Conservation (phyloP, 768 basidiomycete species). For the Peribolospora kevripleyi region DNA sequence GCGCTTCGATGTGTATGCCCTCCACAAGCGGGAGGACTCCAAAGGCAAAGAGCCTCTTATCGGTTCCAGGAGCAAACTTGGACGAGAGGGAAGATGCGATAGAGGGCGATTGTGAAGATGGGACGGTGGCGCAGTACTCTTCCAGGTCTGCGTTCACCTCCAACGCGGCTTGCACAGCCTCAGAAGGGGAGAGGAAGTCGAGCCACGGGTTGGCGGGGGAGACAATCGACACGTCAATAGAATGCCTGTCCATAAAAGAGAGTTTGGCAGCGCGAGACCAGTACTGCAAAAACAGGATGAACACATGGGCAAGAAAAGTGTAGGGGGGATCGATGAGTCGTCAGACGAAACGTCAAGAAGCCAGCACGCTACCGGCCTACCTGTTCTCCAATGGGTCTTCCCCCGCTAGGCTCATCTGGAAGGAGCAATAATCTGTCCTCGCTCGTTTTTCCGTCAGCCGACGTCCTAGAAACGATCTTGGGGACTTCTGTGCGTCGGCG, state of each 20-base stretch:
- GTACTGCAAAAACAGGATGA: constrained; percentile 24
- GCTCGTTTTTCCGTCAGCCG: constrained; percentile 30
- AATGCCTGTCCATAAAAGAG: constrained; percentile 60
- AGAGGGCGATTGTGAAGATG: constrained; percentile 23
- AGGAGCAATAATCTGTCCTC: constrained; percentile 47
- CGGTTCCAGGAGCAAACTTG: constrained; percentile 10
- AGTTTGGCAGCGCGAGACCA: constrained; percentile 59
- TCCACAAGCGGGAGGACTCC: constrained; percentile 64
- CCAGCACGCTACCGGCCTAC: constrained; percentile 26
- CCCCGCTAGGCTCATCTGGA: constrained; percentile 31
- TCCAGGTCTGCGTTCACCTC: constrained; percentile 57
- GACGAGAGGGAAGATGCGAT: constrained; percentile 5
- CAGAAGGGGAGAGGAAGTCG: constrained; percentile 48
- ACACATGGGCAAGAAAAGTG: not conserved
- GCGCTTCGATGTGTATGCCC: constrained; percentile 28
- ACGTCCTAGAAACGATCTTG: constrained; percentile 25
- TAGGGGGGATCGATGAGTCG: not conserved
- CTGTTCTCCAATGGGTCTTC: constrained; percentile 40
- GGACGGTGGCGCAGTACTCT: constrained; percentile 40
- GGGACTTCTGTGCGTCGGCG: constrained; percentile 42
- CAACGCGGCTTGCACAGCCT: constrained; percentile 40
- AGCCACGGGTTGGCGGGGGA: constrained; percentile 61
- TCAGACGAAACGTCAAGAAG: not conserved
- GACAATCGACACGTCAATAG: constrained; percentile 39
- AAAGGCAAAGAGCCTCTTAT: constrained; percentile 56